Evolutionary conservation across 352 stramenopile genomes (phyloP).

Genomic region (Pythium sukuiense): DNA sequence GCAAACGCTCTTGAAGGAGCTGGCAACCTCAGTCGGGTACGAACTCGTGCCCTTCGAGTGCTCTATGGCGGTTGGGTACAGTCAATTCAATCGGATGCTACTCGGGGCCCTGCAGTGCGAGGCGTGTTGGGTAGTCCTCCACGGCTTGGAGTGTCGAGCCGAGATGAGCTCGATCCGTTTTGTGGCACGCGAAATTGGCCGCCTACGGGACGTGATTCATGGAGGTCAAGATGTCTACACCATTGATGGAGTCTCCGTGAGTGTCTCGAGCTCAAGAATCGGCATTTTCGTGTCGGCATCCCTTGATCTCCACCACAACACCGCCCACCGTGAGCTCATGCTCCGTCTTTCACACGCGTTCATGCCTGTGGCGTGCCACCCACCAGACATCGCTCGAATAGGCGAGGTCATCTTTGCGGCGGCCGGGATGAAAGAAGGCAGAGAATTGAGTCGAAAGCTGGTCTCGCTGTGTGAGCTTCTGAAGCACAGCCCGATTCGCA

Average conservation of each 20-base stretch:
- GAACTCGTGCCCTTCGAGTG: conserved; percentile 47
- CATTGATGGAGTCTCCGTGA: conserved; percentile 36
- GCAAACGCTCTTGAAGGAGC: conserved; percentile 41
- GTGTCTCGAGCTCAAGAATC: conserved; percentile 38
- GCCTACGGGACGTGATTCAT: conserved; percentile 46
- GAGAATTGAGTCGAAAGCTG: conserved; percentile 43
- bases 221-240: conserved; percentile 33
- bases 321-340: conserved; percentile 42
- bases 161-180: conserved; percentile 29
- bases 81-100: conserved; percentile 42
- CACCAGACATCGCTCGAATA: conserved; percentile 33
- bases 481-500: conserved; percentile 28
- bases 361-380: conserved; percentile 41
- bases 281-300: conserved; percentile 40
- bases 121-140: conserved; percentile 41
- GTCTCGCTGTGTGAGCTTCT: conserved; percentile 34
- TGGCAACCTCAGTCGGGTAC: conserved; percentile 44
- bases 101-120: conserved; percentile 42
- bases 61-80: conserved; percentile 32
- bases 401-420: conserved; percentile 37
- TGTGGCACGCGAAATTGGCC: conserved; percentile 47
- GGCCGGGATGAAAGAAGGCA: conserved; percentile 45
- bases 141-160: conserved; percentile 35
- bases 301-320: conserved; percentile 30
- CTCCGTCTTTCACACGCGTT: conserved; percentile 45